phyloP scores from a whole-genome alignment of 164 flowering plant genomes.

The Vitis rotundifolia region DNA sequence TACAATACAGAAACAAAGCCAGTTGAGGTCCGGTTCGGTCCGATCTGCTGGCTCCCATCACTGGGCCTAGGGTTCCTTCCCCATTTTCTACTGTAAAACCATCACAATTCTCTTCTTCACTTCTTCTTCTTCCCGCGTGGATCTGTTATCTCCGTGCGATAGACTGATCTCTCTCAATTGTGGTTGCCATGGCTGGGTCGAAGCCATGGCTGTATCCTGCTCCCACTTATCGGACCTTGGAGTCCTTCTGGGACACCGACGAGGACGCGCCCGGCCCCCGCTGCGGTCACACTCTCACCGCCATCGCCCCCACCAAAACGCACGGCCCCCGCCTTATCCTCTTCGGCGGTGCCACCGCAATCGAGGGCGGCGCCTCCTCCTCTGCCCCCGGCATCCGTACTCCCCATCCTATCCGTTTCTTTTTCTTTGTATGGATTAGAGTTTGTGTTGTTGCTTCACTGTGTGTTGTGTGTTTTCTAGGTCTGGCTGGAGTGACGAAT shows the following conservation, averaged over 20 bases:
- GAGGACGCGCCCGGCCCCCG: constrained; percentile 98
- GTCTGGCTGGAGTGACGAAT: constrained; percentile 59
- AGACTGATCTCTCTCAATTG: not conserved
- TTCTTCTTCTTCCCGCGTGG: too few relatives aligned
- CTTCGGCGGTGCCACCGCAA: constrained; percentile 98
- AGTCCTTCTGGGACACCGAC: constrained; percentile 79
- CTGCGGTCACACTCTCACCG: constrained; percentile 85
- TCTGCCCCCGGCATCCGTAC: constrained; percentile 80
- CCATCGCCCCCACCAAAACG: constrained; percentile 83
- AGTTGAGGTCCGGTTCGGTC: too few relatives aligned
- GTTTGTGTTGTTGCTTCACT: not conserved
- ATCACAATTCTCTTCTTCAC: too few relatives aligned
- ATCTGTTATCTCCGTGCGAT: too few relatives aligned
- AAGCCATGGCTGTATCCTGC: constrained; percentile 90
- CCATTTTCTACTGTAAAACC: too few relatives aligned
- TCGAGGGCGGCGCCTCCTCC: constrained; percentile 74
- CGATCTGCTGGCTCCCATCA: too few relatives aligned
- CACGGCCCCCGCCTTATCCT: constrained; percentile 90
- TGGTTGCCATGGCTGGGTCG: constrained; percentile 36
- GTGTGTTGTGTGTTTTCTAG: not conserved
- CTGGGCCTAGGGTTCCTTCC: too few relatives aligned
- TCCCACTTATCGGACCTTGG: constrained; percentile 68
- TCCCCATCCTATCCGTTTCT: not conserved
- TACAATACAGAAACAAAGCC: too few relatives aligned
- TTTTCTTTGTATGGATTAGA: not conserved